Percentiles rank a stretch among this genome's conserved stretches.
Evolutionary conservation across 805 yeast genomes (phyloP).

Genomic region (Candida sanyiensis): DNA sequence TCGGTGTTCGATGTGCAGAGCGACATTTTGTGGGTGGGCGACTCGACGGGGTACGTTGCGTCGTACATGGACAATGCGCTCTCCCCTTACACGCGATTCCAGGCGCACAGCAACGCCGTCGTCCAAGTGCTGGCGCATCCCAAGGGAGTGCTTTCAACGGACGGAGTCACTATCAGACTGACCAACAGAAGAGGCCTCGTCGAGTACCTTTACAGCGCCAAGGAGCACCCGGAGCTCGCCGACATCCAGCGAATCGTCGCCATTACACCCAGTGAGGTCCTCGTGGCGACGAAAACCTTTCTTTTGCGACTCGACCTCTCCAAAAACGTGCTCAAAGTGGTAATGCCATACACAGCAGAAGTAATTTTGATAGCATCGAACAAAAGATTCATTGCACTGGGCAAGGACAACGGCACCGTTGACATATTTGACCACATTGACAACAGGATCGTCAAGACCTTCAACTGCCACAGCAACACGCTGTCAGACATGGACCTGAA

Average conservation of each 20-base stretch:
- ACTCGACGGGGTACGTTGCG: conserved; percentile 40
- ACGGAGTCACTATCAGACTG: conserved; percentile 45
- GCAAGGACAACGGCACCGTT: conserved; percentile 51
- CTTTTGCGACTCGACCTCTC: conserved; percentile 39
- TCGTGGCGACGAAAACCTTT: conserved; percentile 39
- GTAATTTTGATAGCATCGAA: conserved; percentile 45
- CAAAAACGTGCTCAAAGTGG: conserved; percentile 32
- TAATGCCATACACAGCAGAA: conserved; percentile 38
- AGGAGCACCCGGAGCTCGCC: conserved; percentile 28
- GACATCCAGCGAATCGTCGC: conserved; percentile 28
- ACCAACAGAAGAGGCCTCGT: conserved; percentile 54
- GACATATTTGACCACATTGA: conserved; percentile 59
- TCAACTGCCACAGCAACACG: conserved; percentile 54
- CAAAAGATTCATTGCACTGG: conserved; percentile 51
- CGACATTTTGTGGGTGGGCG: conserved; percentile 85
- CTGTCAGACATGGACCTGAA: conserved; percentile 59
- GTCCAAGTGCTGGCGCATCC: conserved; percentile 48
- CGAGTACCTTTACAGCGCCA: conserved; percentile 28
- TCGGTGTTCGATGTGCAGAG: conserved; percentile 61
- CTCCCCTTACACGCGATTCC: conserved; percentile 51
- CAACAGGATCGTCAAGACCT: conserved; percentile 42
- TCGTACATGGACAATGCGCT: conserved; percentile 42
- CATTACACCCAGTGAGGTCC: conserved; percentile 36
- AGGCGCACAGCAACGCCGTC: conserved; percentile 46
- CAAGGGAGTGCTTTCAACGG: conserved; percentile 54